Conservation (phyloP, 768 basidiomycete genomes). For the Cystofilobasidium capitatum region DNA sequence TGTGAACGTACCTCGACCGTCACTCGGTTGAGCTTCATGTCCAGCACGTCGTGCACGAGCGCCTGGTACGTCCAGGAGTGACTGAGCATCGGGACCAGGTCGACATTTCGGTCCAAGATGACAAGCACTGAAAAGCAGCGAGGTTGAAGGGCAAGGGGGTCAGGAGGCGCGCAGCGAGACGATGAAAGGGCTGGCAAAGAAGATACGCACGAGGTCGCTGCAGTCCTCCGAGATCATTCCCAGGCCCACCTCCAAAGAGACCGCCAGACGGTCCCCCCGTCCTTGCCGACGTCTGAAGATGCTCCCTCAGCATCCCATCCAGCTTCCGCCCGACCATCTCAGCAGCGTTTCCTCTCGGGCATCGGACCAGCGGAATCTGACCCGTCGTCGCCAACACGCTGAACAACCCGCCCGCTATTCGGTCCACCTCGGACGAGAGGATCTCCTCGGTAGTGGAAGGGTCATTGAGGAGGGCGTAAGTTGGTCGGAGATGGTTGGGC, state of each 20-base stretch:
- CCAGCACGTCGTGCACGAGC: slow-evolving; percentile 90
- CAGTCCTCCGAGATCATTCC: slow-evolving; percentile 67
- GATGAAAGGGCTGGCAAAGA: not conserved
- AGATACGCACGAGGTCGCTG: slow-evolving; percentile 63
- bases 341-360: slow-evolving; percentile 90
- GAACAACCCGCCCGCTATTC: slow-evolving; percentile 80
- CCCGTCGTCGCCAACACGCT: slow-evolving; percentile 82
- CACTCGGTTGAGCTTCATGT: slow-evolving; percentile 92
- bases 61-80: slow-evolving; percentile 99
- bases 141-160: slow-evolving; percentile 3
- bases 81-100: slow-evolving; percentile 81
- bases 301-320: slow-evolving; percentile 80
- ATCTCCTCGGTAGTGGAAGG: slow-evolving; percentile 79
- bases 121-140: slow-evolving; percentile 57
- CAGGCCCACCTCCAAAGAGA: slow-evolving; percentile 48
- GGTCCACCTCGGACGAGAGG: slow-evolving; percentile 87
- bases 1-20: slow-evolving; percentile 50
- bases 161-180: not conserved
- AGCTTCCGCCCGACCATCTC: slow-evolving; percentile 99
- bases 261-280: slow-evolving; percentile 41
- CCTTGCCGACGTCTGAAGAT: slow-evolving; percentile 48
- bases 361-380: slow-evolving; percentile 84
- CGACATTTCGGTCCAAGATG: slow-evolving; percentile 87
- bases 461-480: slow-evolving; percentile 82
- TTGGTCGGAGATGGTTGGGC: slow-evolving; percentile 40